phyloP scores from a whole-genome alignment of 2,329 filamentous ascomycete genomes.

The Biscogniauxia marginata region DNA sequence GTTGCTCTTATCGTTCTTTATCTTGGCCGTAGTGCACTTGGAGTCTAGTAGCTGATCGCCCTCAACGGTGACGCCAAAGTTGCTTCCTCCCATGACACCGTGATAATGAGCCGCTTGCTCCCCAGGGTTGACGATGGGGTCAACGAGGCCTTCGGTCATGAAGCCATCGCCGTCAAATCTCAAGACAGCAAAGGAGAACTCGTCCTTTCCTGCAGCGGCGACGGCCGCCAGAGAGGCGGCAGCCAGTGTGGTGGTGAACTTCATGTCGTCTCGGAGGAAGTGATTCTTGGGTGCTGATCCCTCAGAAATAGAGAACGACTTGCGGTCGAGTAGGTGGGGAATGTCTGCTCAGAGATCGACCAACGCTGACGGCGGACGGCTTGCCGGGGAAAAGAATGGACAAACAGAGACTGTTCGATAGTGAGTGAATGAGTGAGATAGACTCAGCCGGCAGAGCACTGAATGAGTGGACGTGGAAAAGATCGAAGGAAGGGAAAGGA shows the following conservation, averaged over 20 bases:
- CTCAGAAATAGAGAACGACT: slow-evolving; percentile 15
- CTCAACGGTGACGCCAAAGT: slow-evolving; percentile 61
- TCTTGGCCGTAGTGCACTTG: slow-evolving; percentile 67
- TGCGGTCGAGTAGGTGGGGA: neutral
- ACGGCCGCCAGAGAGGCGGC: slow-evolving; percentile 36
- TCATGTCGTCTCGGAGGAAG: slow-evolving; percentile 27
- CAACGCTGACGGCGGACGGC: slow-evolving; percentile 1
- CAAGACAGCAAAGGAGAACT: slow-evolving; percentile 64
- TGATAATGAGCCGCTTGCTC: slow-evolving; percentile 62
- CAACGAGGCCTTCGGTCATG: slow-evolving; percentile 58
- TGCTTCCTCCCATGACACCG: slow-evolving; percentile 68
- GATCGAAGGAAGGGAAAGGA: slow-evolving; percentile 16
- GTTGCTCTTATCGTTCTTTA: slow-evolving; percentile 68
- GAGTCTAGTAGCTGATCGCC: slow-evolving; percentile 60
- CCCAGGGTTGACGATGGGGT: slow-evolving; percentile 68
- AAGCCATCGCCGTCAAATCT: slow-evolving; percentile 67
- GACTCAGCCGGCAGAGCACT: slow-evolving; percentile 29
- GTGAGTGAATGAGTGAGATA: slow-evolving; percentile 23
- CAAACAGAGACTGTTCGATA: slow-evolving; percentile 26
- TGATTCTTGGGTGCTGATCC: slow-evolving; percentile 17
- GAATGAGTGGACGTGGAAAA: slow-evolving; percentile 23
- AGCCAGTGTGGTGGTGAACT: slow-evolving; percentile 18
- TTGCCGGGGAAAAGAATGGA: slow-evolving; percentile 27
- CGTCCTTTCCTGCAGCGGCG: slow-evolving; percentile 41
- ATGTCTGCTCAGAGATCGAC: neutral